Base-by-base conservation (phyloP, 148 eudicot genomes). In the Chenopodium formosanum region DNA sequence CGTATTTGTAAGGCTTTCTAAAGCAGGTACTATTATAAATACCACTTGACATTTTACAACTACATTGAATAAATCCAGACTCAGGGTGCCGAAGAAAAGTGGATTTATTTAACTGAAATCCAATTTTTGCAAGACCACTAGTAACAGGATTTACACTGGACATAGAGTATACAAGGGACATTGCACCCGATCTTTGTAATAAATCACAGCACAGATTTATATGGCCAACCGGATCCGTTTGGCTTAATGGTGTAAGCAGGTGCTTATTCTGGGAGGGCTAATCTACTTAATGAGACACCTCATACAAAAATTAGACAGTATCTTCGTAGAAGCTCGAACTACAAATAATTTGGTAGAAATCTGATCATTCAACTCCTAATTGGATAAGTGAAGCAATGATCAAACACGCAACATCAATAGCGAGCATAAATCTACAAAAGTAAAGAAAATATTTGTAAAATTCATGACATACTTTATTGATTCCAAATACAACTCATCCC, bases 121-220 rank as follows among this genome's bases (percentile, higher is more conserved):
- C 74, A 25, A 34, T 34, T 19, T 67, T 69, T 9, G 17, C 62
- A 56, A 14, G 62, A 56, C 52, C 34, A 81, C 25, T 58, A 44
- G 52, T 65, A 66, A 81, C 32, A 1, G 78, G 85, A 80, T 25
- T 63, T 40, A 83, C 52, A 69, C 82, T 72, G 29, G 87, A 77
- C 53, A 82, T 83, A 77, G 73, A 74, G 80, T 81, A 53, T 16
- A 83, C 50, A 20, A 80, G 73, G 2, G 89, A 73, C 89, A 88
- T 87, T 27, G 60, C 2, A 11, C 66, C 22, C 8, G 34, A 68
- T 72, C 47, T 60, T 62, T 27, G 70, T 44, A 40, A 40, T 40
- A 40, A 40, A 40, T 80, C 25, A 63, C 73, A 71, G 22, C 70
- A 14, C 62, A 14, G 17, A 53, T 13, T n/a, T 17, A 56, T 14